These are phyloP conservation scores for Pseudogymnoascus sp. DNA, from an alignment of 2,329 filamentous ascomycete species.

Conservation along the genomic window DNA sequence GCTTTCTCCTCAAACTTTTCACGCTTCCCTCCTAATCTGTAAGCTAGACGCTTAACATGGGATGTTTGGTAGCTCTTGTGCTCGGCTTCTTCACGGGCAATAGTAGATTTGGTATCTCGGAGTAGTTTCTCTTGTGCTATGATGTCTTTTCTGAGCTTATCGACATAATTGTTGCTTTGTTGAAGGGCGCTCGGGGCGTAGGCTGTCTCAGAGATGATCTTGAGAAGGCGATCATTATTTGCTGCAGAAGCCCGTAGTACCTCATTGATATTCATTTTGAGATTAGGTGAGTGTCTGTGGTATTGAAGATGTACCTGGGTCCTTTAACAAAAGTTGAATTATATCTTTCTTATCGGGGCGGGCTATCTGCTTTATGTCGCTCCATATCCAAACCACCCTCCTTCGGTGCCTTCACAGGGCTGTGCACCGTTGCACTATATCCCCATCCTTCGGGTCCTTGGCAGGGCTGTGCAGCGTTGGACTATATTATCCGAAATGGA, in stretches of 20 bases:
- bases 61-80: conserved; percentile 46
- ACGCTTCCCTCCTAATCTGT: conserved; percentile 41
- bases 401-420: background rate
- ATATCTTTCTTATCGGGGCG: background rate
- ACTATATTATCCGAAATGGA: background rate
- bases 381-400: background rate
- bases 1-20: conserved; percentile 42
- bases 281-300: background rate
- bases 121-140: conserved; percentile 32
- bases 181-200: conserved; percentile 38
- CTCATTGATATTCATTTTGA: conserved; percentile 15
- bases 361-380: background rate
- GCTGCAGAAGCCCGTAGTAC: conserved; percentile 34
- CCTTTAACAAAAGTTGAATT: background rate
- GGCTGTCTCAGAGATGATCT: conserved; percentile 40
- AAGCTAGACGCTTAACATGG: conserved; percentile 42
- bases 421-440: no score
- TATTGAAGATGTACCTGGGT: background rate
- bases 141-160: conserved; percentile 38
- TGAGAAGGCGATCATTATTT: conserved; percentile 37
- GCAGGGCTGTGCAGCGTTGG: background rate
- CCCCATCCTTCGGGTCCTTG: background rate
- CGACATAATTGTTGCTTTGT: conserved; percentile 38
- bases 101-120: conserved; percentile 32
- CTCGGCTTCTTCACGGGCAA: conserved; percentile 41